A percentile compares a stretch with the other conserved stretches of the same genome.
Evolutionary conservation across 1,284 basidiomycete genomes (phyloP).

Genomic region (Taiwanofungus camphoratus): DNA sequence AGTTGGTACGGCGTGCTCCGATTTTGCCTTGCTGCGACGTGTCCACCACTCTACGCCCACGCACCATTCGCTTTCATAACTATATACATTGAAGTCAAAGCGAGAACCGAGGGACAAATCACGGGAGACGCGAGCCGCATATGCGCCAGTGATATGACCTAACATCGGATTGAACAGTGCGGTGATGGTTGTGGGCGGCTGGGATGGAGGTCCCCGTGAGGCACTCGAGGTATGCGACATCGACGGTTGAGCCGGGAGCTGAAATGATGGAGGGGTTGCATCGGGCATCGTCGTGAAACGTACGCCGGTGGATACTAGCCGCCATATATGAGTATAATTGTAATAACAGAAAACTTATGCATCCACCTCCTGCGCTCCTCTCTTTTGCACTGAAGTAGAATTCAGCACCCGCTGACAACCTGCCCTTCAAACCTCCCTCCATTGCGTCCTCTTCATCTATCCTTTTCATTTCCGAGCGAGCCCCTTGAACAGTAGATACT

Average conservation of each 20-base stretch:
- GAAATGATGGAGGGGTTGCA: slow-evolving; percentile 58
- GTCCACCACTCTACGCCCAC: slow-evolving; percentile 96
- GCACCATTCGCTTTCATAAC: slow-evolving; percentile 93
- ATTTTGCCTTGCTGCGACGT: slow-evolving; percentile 36
- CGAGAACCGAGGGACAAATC: slow-evolving; percentile 88
- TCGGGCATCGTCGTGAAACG: slow-evolving; percentile 89
- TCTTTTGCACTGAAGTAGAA: slow-evolving; percentile 92
- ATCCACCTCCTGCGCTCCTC: slow-evolving; percentile 85
- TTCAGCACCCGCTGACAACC: slow-evolving; percentile 91
- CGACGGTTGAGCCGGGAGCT: slow-evolving; percentile 37
- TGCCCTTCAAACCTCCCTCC: slow-evolving; percentile 83
- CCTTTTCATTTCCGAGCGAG: slow-evolving; percentile 43
- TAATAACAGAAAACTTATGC: neutral
- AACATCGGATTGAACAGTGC: slow-evolving; percentile 96
- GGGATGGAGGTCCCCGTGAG: slow-evolving; percentile 37
- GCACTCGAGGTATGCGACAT: slow-evolving; percentile 28
- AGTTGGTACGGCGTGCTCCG: neutral
- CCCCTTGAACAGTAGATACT: slow-evolving; percentile 10
- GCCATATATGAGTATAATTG: slow-evolving; percentile 1
- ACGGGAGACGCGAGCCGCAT: slow-evolving; percentile 81
- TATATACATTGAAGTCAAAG: slow-evolving; percentile 96
- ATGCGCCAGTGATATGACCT: slow-evolving; percentile 89
- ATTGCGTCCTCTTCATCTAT: slow-evolving; percentile 89
- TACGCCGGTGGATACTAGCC: slow-evolving; percentile 84
- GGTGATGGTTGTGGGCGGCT: slow-evolving; percentile 91